Base-by-base conservation (phyloP, 495 filamentous ascomycete genomes). In the Viridothelium virens region DNA sequence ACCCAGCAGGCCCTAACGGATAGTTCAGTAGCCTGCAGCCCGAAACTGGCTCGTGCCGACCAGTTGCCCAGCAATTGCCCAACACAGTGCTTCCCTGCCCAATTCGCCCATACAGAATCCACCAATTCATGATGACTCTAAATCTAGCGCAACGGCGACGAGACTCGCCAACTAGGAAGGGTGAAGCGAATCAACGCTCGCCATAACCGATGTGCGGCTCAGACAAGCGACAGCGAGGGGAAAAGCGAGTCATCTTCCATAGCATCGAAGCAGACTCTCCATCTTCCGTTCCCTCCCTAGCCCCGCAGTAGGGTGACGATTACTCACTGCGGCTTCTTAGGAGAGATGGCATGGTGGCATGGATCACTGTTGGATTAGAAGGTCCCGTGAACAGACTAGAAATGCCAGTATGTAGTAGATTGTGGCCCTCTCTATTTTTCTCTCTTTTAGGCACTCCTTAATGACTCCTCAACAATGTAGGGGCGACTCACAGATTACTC, bases 151-250 rank as follows among this genome's bases (percentile, higher is more conserved):
- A 10, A 36, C 25, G 25, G 53, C 53, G 25, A 59, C 14, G 6
- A 7, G 25, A 7, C 14, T 44, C 6, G 41, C 41, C 41, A 44
- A 44, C 25, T 59, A 7, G 53, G 53, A 59, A 59, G 53, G 53
- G 36, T 59, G 31, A 34, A 59, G 53, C 53, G 53, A 59, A 7
- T 59, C 53, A 33, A 36, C 36, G 53, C 33, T 59, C 53, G 53
- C 53, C 53, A 59, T 18, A 59, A 18, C 53, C 53, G 53, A 59
- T 14, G 53, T 31, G 31, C 53, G 25, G 53, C n/a, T 25, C 18
- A 53, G 5, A n/a, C 12, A 53, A 14, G 48, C 48, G 48, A 53
- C 5, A n/a, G 48, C 12, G 25, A 34, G 18, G 48, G 53, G 7
- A 10, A 11, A 59, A 31, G 53, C 53, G 53, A 59, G 53, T 59